Evolutionary conservation across 805 yeast genomes (phyloP), one percentile per base, ranked within the genome.

Genomic region (Cyberlindnera saturnus): DNA sequence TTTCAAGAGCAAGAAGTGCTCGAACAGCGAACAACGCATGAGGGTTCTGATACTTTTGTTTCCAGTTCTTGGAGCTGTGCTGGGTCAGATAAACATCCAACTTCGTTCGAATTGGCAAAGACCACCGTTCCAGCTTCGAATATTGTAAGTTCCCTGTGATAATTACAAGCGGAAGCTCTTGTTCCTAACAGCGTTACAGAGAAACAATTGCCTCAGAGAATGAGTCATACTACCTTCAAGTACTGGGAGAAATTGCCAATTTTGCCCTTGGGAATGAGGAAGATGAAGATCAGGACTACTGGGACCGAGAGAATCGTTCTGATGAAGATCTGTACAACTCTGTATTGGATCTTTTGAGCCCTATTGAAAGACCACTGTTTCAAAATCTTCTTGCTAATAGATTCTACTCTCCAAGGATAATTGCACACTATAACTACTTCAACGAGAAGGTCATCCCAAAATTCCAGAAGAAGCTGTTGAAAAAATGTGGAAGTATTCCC

Each of bases 401-500:
- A 37, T 62, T 70, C 28, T 60, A 70, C 42, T 64, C 86, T 1
- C 88, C 96, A 4, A 66, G 81, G 38, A 69, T 88, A 26, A 77
- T 79, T 54, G 66, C 89, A 1, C 86, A 86, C 42, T 82, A 71
- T 55, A 70, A 73, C 41, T 66, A 73, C 55, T 86, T 75, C 53
- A 59, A 56, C 3, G 49, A 61, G 1, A 46, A 57, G 0, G 63
- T 72, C 0, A 47, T 53, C n/a, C 66, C 73, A 0, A 32, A 47
- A 3, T 57, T 48, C 42, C 45, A 40, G 42, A 32, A 28, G 16
- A 55, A 43, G 46, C 59, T 49, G n/a, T 20, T 15, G 39, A 46
- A 47, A 53, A 48, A 48, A 40, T 42, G 61, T 35, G 55, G 47
- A n/a, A 14, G 44, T 23, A 43, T 55, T 2, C 59, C 67, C 6